A percentile compares a stretch with the other conserved stretches of the same genome.
Evolutionary conservation across 208 protist genomes (phyloP).

Genomic region (Angomonas deanei): DNA sequence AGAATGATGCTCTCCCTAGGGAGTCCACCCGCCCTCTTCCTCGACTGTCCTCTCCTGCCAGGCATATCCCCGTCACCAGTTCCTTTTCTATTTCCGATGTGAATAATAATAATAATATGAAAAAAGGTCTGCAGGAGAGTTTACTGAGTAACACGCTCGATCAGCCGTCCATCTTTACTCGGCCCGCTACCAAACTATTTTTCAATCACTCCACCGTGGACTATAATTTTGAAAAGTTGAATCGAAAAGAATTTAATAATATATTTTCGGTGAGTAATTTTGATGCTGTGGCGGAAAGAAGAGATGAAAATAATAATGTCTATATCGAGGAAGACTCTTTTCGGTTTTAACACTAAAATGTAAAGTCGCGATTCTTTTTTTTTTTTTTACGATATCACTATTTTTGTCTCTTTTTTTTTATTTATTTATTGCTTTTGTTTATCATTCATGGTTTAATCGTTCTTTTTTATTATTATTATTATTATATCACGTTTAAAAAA

Average conservation of each 20-base stretch:
- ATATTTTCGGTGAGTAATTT: not conserved
- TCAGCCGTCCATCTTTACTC: not conserved
- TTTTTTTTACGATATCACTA: conserved; percentile 4
- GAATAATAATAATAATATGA: too few species aligned
- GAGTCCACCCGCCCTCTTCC: too few species aligned
- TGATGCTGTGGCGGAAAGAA: not conserved
- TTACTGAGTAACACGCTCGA: not conserved
- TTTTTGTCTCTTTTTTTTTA: conserved; percentile 5
- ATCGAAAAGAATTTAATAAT: not conserved
- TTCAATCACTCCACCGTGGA: not conserved
- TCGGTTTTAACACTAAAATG: not conserved
- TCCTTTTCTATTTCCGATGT: too few species aligned
- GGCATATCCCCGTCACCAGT: too few species aligned
- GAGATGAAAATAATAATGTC: not conserved
- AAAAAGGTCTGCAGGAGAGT: too few species aligned
- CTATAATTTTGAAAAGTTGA: not conserved
- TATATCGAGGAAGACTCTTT: too few species aligned
- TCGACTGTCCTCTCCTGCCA: too few species aligned
- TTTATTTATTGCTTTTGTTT: not conserved
- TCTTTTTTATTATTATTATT: conserved; percentile 3
- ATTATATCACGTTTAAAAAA: conserved; percentile 4
- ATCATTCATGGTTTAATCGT: not conserved
- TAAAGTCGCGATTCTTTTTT: not conserved
- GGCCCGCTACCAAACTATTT: not conserved
- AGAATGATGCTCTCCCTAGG: too few species aligned